Conservation (phyloP, 2,329 filamentous ascomycete genomes). For the Monilinia fructigena region DNA sequence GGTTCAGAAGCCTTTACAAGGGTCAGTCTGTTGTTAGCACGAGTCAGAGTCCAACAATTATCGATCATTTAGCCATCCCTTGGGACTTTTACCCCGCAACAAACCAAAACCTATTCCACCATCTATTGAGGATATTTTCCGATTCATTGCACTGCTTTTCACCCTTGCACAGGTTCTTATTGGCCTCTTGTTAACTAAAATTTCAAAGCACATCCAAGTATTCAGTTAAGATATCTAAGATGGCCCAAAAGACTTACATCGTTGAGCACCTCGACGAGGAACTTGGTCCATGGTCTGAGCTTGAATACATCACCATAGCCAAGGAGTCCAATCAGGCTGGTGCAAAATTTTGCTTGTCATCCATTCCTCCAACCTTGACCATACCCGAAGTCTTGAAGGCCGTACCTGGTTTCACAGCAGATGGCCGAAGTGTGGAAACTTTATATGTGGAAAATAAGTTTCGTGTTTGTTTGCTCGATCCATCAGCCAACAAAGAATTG, state of each 20-base stretch:
- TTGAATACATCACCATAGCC: slow-evolving; percentile 89
- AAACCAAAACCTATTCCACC: slow-evolving; percentile 22
- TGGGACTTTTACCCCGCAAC: slow-evolving; percentile 32
- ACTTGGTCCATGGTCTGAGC: slow-evolving; percentile 86
- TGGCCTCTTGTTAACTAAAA: slow-evolving; percentile 10
- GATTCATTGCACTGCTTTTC: slow-evolving; percentile 27
- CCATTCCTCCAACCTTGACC: slow-evolving; percentile 67
- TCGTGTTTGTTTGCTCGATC: slow-evolving; percentile 85
- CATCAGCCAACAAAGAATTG: slow-evolving; percentile 76
- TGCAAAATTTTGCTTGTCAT: slow-evolving; percentile 77
- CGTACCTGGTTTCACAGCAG: slow-evolving; percentile 65
- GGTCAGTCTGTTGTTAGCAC: slow-evolving; percentile 19
- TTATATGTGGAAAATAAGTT: slow-evolving; percentile 71
- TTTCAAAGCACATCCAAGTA: slow-evolving; percentile 7
- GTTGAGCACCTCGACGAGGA: slow-evolving; percentile 97
- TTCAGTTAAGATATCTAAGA: slow-evolving; percentile 31
- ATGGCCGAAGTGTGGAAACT: slow-evolving; percentile 76
- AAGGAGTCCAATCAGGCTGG: slow-evolving; percentile 68
- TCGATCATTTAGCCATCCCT: slow-evolving; percentile 21
- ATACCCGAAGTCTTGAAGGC: slow-evolving; percentile 58
- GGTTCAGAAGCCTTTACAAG: slow-evolving; percentile 3
- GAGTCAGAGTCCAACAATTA: slow-evolving; percentile 30
- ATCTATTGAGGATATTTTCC: slow-evolving; percentile 24
- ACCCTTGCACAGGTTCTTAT: slow-evolving; percentile 19
- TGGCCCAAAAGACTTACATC: slow-evolving; percentile 72